These are phyloP conservation scores for Pichia sp. DNA, from an alignment of 1,139 yeast species.

Conservation along the genomic window DNA sequence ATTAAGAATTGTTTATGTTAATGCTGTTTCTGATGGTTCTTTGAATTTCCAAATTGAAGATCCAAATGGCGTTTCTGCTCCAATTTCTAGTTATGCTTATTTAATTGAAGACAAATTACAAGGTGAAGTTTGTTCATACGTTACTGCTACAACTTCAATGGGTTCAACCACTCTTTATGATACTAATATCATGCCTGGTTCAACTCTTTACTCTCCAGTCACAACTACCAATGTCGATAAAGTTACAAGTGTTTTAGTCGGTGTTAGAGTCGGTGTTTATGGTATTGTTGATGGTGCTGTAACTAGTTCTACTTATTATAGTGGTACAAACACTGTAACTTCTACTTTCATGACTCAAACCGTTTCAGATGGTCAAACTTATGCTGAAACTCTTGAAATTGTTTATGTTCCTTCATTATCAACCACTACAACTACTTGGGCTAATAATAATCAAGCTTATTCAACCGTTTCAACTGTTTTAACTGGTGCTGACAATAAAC, in stretches of 20 bases:
- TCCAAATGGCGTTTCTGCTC: background rate
- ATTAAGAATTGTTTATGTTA: constrained; percentile 24
- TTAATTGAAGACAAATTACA: background rate
- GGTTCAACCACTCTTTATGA: background rate
- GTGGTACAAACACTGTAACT: background rate
- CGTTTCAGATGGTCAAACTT: background rate
- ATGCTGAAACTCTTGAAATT: background rate
- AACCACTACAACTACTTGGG: background rate
- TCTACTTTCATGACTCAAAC: background rate
- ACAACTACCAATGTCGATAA: background rate
- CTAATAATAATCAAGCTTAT: background rate
- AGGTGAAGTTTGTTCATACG: background rate
- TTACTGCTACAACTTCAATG: background rate
- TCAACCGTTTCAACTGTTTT: background rate
- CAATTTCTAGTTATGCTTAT: background rate
- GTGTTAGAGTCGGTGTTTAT: background rate
- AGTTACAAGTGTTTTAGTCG: background rate
- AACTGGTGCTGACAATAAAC: background rate
- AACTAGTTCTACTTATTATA: background rate
- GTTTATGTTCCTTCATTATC: background rate
- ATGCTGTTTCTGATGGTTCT: constrained; percentile 10
- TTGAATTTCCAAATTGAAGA: background rate
- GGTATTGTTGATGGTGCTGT: background rate
- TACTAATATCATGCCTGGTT: background rate
- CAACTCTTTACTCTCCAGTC: background rate